phyloP scores from a whole-genome alignment of 805 yeast species.

The Ogataea corticis region DNA sequence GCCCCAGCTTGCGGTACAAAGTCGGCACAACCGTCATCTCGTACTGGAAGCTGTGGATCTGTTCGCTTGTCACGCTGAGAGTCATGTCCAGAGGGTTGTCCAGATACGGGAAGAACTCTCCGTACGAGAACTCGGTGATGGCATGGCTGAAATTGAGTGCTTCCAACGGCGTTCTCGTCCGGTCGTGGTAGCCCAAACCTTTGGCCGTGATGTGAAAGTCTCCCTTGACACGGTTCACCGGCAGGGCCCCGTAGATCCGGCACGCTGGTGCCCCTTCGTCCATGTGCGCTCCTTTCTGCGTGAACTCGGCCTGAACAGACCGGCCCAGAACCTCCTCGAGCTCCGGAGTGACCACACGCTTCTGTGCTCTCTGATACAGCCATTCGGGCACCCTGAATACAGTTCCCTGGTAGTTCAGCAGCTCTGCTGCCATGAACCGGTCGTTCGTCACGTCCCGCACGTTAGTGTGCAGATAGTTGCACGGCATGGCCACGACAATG shows the following conservation, averaged over 20 bases:
- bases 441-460: constrained; percentile 80
- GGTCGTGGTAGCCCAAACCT: constrained; percentile 62
- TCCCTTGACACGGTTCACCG: constrained; percentile 84
- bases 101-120: constrained; percentile 83
- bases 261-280: constrained; percentile 75
- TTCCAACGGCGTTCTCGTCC: constrained; percentile 47
- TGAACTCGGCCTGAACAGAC: constrained; percentile 65
- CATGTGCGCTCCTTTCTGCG: constrained; percentile 40
- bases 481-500: constrained; percentile 79
- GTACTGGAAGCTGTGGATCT: constrained; percentile 59
- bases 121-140: constrained; percentile 85
- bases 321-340: constrained; percentile 66
- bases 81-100: constrained; percentile 87
- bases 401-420: constrained; percentile 68
- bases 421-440: constrained; percentile 72
- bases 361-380: constrained; percentile 43
- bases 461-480: constrained; percentile 71
- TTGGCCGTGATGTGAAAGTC: constrained; percentile 81
- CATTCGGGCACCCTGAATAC: constrained; percentile 53
- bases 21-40: constrained; percentile 84
- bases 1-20: constrained; percentile 66
- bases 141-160: constrained; percentile 79
- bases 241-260: constrained; percentile 77
- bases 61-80: constrained; percentile 52
- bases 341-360: constrained; percentile 54